A percentile compares a stretch with the other conserved stretches of the same genome.
Conservation (phyloP, 2,329 filamentous ascomycete species). For the Trichophyton benhamiae region DNA sequence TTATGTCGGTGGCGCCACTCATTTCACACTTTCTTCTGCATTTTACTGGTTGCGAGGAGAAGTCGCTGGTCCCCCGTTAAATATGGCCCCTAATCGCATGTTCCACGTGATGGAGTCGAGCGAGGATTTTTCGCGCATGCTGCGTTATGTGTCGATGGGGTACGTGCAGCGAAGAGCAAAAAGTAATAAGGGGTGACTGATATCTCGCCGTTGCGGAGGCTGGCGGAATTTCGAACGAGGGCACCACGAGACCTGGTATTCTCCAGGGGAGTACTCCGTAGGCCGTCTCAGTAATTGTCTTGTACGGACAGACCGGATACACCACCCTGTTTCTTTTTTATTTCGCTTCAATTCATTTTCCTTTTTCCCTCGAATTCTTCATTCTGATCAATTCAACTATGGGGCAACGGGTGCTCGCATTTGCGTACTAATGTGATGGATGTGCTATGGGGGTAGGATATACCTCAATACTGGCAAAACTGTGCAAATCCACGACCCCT, state of each 20-base stretch:
- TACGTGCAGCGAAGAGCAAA: neutral
- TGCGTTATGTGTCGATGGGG: neutral
- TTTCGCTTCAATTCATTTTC: neutral
- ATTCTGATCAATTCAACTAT: neutral
- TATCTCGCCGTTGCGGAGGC: neutral
- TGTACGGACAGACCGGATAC: neutral
- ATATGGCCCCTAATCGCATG: neutral
- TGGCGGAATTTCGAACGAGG: neutral
- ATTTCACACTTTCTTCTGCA: conserved; percentile 2
- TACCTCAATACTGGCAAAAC: neutral
- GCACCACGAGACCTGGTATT: neutral
- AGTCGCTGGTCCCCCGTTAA: neutral
- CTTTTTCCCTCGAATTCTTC: neutral
- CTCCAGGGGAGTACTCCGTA: neutral
- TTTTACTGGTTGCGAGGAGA: neutral
- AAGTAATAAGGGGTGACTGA: neutral
- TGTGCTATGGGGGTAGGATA: neutral
- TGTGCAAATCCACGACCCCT: neutral
- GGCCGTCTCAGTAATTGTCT: neutral
- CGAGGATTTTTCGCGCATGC: neutral
- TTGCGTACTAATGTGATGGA: neutral
- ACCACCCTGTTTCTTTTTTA: neutral
- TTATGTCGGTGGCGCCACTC: neutral
- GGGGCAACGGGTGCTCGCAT: neutral
- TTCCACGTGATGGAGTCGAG: neutral